Conservation (phyloP, 306 rosid species). For the Adenanthera pavonina region DNA sequence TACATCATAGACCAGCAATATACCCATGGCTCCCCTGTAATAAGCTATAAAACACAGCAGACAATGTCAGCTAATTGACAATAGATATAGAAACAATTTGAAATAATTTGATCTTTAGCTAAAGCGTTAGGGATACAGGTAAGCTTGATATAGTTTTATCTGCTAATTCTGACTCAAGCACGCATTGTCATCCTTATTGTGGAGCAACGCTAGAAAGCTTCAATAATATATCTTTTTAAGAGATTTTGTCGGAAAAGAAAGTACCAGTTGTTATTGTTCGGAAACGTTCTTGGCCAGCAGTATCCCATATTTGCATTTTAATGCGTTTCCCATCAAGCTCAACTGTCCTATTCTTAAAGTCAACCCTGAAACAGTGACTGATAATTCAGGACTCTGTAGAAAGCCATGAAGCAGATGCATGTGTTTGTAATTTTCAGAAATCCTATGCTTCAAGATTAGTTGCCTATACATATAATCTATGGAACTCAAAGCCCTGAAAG, state of each 20-base stretch:
- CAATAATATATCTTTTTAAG: neutral
- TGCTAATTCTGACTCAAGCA: constrained; percentile 7
- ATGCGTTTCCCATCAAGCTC: constrained; percentile 47
- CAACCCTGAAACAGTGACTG: constrained; percentile 38
- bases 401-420: constrained; percentile 1
- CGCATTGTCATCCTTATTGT: neutral
- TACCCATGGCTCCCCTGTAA: constrained; percentile 51
- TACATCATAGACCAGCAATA: constrained; percentile 46
- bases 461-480: neutral
- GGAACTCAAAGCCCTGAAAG: neutral
- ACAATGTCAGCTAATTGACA: neutral
- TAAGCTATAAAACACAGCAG: constrained; percentile 36
- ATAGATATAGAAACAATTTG: neutral
- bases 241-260: neutral
- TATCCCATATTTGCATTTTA: constrained; percentile 49
- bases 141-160: neutral
- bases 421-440: neutral
- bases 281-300: constrained; percentile 53
- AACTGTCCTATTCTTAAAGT: constrained; percentile 44
- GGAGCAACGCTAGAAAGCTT: neutral
- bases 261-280: constrained; percentile 47
- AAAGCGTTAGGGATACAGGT: neutral
- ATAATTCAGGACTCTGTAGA: neutral
- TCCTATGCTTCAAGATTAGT: neutral
- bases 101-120: neutral